Conservation (phyloP, 1,284 basidiomycete species). For the Puccinia coronata region DNA sequence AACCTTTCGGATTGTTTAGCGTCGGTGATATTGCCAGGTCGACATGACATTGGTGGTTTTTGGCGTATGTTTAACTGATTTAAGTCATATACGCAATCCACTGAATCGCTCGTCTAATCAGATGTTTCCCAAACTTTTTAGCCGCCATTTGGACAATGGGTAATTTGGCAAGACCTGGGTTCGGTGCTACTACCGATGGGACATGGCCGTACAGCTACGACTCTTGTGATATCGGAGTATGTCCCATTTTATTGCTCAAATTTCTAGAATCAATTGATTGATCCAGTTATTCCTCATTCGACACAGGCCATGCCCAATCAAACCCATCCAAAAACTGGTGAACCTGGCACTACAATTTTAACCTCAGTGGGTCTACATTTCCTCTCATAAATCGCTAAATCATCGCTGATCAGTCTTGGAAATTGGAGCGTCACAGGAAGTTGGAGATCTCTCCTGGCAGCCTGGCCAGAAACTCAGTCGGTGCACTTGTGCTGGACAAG, state of each 20-base stretch:
- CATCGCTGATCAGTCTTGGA: constrained; percentile 50
- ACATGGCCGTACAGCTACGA: constrained; percentile 58
- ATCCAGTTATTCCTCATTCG: neutral
- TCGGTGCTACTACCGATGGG: constrained; percentile 57
- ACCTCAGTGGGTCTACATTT: constrained; percentile 4
- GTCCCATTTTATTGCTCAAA: constrained; percentile 9
- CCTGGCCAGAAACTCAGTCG: constrained; percentile 56
- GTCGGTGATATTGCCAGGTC: constrained; percentile 51
- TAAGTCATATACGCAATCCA: too few relatives aligned
- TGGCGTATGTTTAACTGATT: constrained; percentile 51
- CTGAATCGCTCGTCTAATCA: constrained; percentile 48
- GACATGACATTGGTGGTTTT: constrained; percentile 53
- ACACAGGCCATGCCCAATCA: constrained; percentile 49
- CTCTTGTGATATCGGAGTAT: constrained; percentile 56
- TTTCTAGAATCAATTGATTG: neutral
- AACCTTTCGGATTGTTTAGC: neutral
- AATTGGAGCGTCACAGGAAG: constrained; percentile 15
- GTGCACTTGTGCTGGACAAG: constrained; percentile 56
- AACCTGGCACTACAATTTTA: constrained; percentile 35
- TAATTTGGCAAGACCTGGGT: constrained; percentile 57
- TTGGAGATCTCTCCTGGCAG: constrained; percentile 50
- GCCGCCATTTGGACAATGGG: constrained; percentile 58
- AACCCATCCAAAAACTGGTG: constrained; percentile 47
- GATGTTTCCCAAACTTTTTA: constrained; percentile 27
- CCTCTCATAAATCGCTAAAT: constrained; percentile 22